Evolutionary conservation across 2,329 filamentous ascomycete genomes (phyloP), one percentile per base, ranked within the genome.

Genomic region (Aspergillus neotritici): DNA sequence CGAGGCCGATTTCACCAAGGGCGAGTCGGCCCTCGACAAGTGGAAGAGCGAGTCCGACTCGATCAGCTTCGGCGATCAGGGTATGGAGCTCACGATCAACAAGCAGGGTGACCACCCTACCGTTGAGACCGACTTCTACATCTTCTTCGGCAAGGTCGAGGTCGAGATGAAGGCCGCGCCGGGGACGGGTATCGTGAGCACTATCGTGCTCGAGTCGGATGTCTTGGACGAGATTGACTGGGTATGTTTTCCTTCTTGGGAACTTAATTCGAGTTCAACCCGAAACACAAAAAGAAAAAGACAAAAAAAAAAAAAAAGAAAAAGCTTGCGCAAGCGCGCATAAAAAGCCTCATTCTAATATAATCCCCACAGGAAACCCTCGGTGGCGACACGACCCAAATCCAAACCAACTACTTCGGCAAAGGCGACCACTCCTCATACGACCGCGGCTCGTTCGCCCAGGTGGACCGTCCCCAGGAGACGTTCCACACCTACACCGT

Each of bases 81-180:
- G 93, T 55, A 90, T 80, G 17, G 80, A 79, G 32, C 94, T 98
- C 67, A 88, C 86, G 25, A 83, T 98, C 45, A 69, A 77, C 37
- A 72, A 82, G 63, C 75, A 81, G 38, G 89, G 91, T 51, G 86
- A 97, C 61, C 82, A 90, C 2, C 93, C 93, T 0, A 88, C 90
- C 63, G 79, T 98, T 46, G 76, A 78, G 51, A 94, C 88, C 50
- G 79, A 90, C 57, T 96, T 94, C 77, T 96, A 95, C 75, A 94
- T 98, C 72, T 95, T 97, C 87, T 98, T 95, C 64, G 93, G 93
- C 56, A 85, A 84, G 50, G 84, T 95, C 61, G 85, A 93, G 52
- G 79, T 95, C 52, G 83, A 80, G 39, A 77, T 96, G 75, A 89
- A 93, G 70, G 82, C 87, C 30, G 87, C 93, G 12, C 84, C 87